Evolutionary conservation across 768 basidiomycete species (phyloP).

Genomic region (Leccinum fibrillosum): DNA sequence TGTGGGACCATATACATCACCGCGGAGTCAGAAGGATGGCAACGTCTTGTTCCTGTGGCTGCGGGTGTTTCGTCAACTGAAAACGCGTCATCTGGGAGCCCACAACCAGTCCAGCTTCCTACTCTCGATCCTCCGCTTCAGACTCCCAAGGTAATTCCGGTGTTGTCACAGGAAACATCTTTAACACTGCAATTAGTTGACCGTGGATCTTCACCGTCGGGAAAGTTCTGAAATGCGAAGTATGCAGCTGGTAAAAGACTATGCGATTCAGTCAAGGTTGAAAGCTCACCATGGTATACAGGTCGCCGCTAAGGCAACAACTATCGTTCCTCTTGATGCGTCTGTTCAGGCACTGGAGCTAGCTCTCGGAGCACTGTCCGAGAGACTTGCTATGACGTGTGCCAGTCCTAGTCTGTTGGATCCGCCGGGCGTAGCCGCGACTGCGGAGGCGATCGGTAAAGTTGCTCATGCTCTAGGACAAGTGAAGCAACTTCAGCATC

Average conservation of each 20-base stretch:
- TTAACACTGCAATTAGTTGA: conserved; percentile 19
- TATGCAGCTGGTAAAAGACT: conserved; percentile 16
- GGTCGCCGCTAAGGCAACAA: conserved; percentile 14
- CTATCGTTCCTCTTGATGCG: conserved; percentile 17
- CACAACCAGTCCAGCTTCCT: conserved; percentile 31
- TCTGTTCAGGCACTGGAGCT: conserved; percentile 49
- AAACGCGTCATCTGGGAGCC: background rate
- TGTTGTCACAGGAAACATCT: background rate
- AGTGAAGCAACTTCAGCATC: conserved; percentile 55
- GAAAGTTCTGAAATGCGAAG: conserved; percentile 14
- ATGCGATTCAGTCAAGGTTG: background rate
- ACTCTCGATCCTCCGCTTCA: conserved; percentile 30
- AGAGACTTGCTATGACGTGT: conserved; percentile 46
- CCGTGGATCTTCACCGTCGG: conserved; percentile 16
- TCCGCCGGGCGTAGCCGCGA: conserved; percentile 46
- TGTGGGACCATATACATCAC: conserved; percentile 62
- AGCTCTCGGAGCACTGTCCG: conserved; percentile 50
- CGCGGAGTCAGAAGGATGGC: conserved; percentile 52
- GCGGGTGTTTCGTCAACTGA: conserved; percentile 6
- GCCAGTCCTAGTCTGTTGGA: conserved; percentile 40
- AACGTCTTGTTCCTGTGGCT: conserved; percentile 37
- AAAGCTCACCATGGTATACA: conserved; percentile 11
- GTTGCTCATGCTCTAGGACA: conserved; percentile 59
- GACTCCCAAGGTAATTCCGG: conserved; percentile 26
- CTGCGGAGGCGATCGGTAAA: conserved; percentile 69